These are phyloP conservation scores for Nothophoma quercina DNA, from an alignment of 2,329 filamentous ascomycete species.

Conservation along the genomic window DNA sequence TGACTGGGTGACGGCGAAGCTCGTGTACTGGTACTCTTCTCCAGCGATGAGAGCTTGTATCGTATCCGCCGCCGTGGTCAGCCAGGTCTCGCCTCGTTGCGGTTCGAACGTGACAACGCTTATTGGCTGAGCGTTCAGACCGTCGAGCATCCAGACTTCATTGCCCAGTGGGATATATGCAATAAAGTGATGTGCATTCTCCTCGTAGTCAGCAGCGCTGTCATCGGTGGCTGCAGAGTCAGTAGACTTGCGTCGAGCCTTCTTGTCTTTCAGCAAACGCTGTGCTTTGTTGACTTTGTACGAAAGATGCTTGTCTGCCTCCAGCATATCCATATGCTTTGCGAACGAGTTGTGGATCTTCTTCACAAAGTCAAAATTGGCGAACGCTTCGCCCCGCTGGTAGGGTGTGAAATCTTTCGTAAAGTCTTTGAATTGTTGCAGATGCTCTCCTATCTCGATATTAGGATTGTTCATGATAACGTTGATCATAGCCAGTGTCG, in stretches of 20 bases:
- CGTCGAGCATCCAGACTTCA: slow-evolving; percentile 87
- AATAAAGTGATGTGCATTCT: slow-evolving; percentile 85
- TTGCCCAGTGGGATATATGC: slow-evolving; percentile 82
- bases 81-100: slow-evolving; percentile 64
- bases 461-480: slow-evolving; percentile 82
- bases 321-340: slow-evolving; percentile 65
- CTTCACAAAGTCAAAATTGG: slow-evolving; percentile 78
- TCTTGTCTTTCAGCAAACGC: slow-evolving; percentile 36
- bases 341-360: slow-evolving; percentile 88
- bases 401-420: slow-evolving; percentile 74
- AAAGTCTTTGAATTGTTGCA: slow-evolving; percentile 75
- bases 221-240: slow-evolving; percentile 44
- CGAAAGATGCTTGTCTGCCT: slow-evolving; percentile 76
- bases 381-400: slow-evolving; percentile 77
- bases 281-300: slow-evolving; percentile 59
- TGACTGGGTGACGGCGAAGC: slow-evolving; percentile 76
- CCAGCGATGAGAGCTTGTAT: slow-evolving; percentile 73
- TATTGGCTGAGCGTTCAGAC: slow-evolving; percentile 75
- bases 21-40: slow-evolving; percentile 75
- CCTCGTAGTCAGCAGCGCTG: slow-evolving; percentile 58
- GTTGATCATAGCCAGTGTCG: slow-evolving; percentile 90
- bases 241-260: slow-evolving; percentile 39
- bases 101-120: slow-evolving; percentile 59
- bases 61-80: slow-evolving; percentile 67
- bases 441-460: slow-evolving; percentile 72